Conservation (phyloP, 2,329 filamentous ascomycete genomes). For the Aspergillus clavatus region DNA sequence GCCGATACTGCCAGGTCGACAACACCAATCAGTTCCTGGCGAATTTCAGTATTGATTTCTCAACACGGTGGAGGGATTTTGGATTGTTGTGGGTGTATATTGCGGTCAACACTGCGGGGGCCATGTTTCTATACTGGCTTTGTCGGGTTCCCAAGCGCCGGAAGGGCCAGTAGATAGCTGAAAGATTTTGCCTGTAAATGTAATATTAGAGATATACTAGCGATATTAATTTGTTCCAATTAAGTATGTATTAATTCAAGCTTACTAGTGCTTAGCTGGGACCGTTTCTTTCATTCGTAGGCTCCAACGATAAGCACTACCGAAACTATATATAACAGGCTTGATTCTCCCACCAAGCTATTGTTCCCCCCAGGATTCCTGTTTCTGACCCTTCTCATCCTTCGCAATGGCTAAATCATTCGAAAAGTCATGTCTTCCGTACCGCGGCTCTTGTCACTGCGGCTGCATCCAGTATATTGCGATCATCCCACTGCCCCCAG, state of each 20-base stretch:
- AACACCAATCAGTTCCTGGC: neutral
- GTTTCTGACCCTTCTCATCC: too few species aligned
- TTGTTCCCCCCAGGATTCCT: too few species aligned
- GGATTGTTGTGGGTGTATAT: slow-evolving; percentile 21
- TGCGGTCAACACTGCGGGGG: slow-evolving; percentile 20
- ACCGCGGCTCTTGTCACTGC: neutral
- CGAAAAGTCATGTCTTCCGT: slow-evolving; percentile 8
- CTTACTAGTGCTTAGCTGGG: too few species aligned
- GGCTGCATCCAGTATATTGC: neutral
- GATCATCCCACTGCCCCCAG: neutral
- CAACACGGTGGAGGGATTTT: neutral
- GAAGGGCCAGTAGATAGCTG: neutral
- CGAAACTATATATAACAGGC: too few species aligned
- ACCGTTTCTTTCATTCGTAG: too few species aligned
- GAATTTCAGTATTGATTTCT: neutral
- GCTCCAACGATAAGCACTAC: too few species aligned
- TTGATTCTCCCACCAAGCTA: too few species aligned
- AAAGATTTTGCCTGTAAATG: too few species aligned
- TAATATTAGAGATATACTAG: too few species aligned
- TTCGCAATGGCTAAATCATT: too few species aligned
- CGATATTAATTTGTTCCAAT: too few species aligned
- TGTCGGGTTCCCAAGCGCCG: slow-evolving; percentile 6
- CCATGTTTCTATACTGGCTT: slow-evolving; percentile 8
- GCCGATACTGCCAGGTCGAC: neutral
- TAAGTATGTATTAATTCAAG: too few species aligned